phyloP scores from a whole-genome alignment of 208 protist genomes.

The Trypanosoma rangeli region DNA sequence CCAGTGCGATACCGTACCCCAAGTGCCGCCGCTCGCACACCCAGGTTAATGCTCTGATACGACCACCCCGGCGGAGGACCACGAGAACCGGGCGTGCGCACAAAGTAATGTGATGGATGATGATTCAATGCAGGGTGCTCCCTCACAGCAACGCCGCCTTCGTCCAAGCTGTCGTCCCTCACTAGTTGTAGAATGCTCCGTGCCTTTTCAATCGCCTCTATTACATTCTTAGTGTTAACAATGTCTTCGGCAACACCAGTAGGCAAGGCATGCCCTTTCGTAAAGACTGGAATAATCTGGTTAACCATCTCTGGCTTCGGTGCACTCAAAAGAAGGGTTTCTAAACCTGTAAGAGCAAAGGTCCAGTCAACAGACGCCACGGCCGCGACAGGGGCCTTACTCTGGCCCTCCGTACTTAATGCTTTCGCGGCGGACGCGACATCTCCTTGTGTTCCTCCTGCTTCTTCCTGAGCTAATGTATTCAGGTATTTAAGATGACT shows the following conservation, averaged over 20 bases:
- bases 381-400: background rate
- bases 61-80: conserved; percentile 62
- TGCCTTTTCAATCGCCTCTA: conserved; percentile 57
- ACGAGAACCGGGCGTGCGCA: conserved; percentile 37
- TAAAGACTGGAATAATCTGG: conserved; percentile 61
- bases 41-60: conserved; percentile 70
- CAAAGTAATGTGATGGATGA: conserved; percentile 62
- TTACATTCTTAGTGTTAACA: conserved; percentile 49
- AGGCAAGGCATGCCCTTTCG: conserved; percentile 50
- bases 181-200: conserved; percentile 23
- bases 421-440: background rate
- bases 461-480: background rate
- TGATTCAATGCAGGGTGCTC: conserved; percentile 52
- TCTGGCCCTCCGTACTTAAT: background rate
- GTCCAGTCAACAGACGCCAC: conserved; percentile 29
- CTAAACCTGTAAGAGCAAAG: conserved; percentile 58
- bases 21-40: conserved; percentile 53
- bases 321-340: conserved; percentile 54
- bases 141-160: background rate
- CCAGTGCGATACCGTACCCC: conserved; percentile 46
- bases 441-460: background rate
- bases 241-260: conserved; percentile 44
- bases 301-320: conserved; percentile 56
- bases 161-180: background rate
- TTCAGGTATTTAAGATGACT: conserved; percentile 42